A percentile compares a stretch with the other conserved stretches of the same genome.
Conservation (phyloP, 2,329 filamentous ascomycete species). For the Endoconidiophora polonica region DNA sequence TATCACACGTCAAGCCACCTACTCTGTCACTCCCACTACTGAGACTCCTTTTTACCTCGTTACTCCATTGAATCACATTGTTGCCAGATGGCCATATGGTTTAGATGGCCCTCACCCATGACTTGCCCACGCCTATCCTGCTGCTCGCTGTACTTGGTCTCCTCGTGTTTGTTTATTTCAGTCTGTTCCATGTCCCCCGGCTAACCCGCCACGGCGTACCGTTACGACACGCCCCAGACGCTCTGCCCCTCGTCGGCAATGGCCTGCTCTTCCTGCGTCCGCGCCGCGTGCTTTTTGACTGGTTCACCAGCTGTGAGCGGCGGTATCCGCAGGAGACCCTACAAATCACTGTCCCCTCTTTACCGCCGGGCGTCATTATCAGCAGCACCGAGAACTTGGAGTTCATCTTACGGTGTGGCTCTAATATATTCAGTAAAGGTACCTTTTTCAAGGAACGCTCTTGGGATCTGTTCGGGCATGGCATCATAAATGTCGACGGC, state of each 20-base stretch:
- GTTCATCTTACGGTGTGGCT: constrained; percentile 40
- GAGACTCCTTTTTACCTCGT: no score
- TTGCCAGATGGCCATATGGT: not conserved
- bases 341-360: constrained; percentile 42
- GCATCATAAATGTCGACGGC: constrained; percentile 51
- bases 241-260: constrained; percentile 40
- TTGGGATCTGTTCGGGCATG: constrained; percentile 47
- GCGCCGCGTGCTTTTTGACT: constrained; percentile 42
- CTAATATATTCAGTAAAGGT: constrained; percentile 44
- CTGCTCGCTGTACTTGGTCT: constrained; percentile 17
- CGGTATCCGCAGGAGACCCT: constrained; percentile 43
- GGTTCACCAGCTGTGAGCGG: constrained; percentile 43
- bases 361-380: constrained; percentile 47
- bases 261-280: constrained; percentile 43
- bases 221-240: constrained; percentile 24
- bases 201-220: constrained; percentile 17
- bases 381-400: constrained; percentile 45
- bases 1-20: no score
- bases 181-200: constrained; percentile 30
- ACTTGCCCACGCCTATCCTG: not conserved
- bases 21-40: no score
- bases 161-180: constrained; percentile 31
- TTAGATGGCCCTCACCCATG: not conserved
- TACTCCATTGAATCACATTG: not conserved
- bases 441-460: constrained; percentile 42